Evolutionary conservation across 2,329 filamentous ascomycete species (phyloP).

Genomic region (Lithohypha guttulata): DNA sequence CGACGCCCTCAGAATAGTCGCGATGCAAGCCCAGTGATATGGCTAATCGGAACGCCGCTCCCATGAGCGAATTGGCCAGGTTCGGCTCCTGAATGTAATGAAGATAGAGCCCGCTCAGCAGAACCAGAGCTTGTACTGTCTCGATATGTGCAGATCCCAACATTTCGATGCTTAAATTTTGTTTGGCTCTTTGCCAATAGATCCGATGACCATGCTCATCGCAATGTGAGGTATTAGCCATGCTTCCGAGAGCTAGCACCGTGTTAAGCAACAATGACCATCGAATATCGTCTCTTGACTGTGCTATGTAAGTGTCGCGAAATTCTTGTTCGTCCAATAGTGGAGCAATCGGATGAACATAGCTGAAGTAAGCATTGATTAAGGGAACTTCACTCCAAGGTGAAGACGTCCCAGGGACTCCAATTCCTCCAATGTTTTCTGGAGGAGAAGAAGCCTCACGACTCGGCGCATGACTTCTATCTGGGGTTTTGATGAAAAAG

Average conservation of each 20-base stretch:
- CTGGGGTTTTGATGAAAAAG: constrained; percentile 36
- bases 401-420: constrained; percentile 34
- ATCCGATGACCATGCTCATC: constrained; percentile 24
- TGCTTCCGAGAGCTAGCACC: constrained; percentile 64
- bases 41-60: constrained; percentile 63
- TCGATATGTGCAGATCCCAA: constrained; percentile 63
- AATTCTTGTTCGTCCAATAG: constrained; percentile 64
- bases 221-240: constrained; percentile 57
- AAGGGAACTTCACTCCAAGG: constrained; percentile 57
- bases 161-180: constrained; percentile 55
- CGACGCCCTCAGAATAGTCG: constrained; percentile 43
- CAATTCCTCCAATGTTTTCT: constrained; percentile 25
- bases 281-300: constrained; percentile 52
- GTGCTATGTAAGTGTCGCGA: constrained; percentile 52
- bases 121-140: constrained; percentile 57
- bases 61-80: constrained; percentile 62
- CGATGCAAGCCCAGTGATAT: constrained; percentile 61
- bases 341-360: constrained; percentile 60
- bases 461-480: constrained; percentile 27
- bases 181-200: constrained; percentile 59
- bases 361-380: constrained; percentile 66
- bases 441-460: constrained; percentile 29
- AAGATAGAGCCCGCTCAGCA: constrained; percentile 66
- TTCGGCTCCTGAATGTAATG: constrained; percentile 70
- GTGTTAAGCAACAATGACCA: constrained; percentile 67